Evolutionary conservation across 202 grass and related monocot species (phyloP), one percentile per base, ranked within the genome.

Genomic region (Schoenoplectus tabernaemontani): DNA sequence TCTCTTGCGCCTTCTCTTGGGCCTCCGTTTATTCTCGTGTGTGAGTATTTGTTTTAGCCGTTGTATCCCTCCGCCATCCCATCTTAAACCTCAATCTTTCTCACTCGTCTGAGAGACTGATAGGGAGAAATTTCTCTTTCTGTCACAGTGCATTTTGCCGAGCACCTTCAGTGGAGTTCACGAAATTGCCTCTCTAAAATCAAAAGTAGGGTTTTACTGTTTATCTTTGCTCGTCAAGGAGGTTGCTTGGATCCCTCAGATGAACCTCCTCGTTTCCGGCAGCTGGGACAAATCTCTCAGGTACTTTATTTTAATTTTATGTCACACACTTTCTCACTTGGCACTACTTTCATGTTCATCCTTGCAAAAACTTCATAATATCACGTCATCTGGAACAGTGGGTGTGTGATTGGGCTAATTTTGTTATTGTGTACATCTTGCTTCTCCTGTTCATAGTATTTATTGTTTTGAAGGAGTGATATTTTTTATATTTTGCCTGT

Each of bases 241-340:
- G 54, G 57, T 98, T 0, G 59, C 91, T 4, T 98, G 95, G 95
- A 86, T 98, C 78, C 72, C 89, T 84, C 91, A 98, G 17, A 98
- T 98, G 91, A 98, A 90, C 81, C 91, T 98, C 64, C 85, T 95
- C 84, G 91, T 98, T 12, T 93, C 96, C 3, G 89, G 91, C 66
- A 95, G 89, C 83, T 98, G 89, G 96, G 77, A 80, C 20, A 80
- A 80, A 63, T 16, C 48, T 51, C 48, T 51, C 13, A 51, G 48
- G 48, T 51, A 15, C 13, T 16, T 51, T 16, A 4, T 51, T 17
- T 4, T 66, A 39, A n/a, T 7, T 66, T 3, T n/a, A 33, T 2
- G 9, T 59, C 22, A 39, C 41, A 67, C 37, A 37, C 74, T 74
- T 51, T 48, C 23, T 3, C 2, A 54, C 12, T 16, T n/a, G 15